Evolutionary conservation across 1,284 basidiomycete species (phyloP).

Genomic region (Microbotryum violaceum): DNA sequence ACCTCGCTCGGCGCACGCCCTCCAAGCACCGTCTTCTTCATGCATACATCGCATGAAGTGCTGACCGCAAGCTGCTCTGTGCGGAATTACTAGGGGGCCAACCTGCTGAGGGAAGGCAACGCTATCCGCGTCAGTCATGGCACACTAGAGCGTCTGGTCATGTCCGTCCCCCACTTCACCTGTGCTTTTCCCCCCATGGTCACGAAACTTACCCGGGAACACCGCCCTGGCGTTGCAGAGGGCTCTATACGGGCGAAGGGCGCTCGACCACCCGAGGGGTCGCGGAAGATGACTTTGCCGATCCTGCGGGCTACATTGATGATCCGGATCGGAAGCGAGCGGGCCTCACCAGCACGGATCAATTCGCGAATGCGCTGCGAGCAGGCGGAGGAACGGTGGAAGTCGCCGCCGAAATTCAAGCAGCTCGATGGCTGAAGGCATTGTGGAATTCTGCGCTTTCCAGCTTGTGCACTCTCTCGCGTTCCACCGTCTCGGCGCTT

Average conservation of each 20-base stretch:
- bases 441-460: constrained; percentile 41
- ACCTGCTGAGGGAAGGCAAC: constrained; percentile 37
- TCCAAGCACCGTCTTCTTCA: too few relatives aligned
- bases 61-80: too few relatives aligned
- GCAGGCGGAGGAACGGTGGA: constrained; percentile 42
- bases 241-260: too few relatives aligned
- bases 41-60: too few relatives aligned
- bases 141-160: constrained; percentile 39
- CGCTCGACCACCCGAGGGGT: too few relatives aligned
- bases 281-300: constrained; percentile 1
- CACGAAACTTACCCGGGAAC: too few relatives aligned
- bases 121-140: constrained; percentile 28
- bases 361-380: constrained; percentile 40
- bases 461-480: constrained; percentile 42
- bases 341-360: constrained; percentile 35
- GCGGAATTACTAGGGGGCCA: constrained; percentile 33
- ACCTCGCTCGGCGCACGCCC: too few relatives aligned
- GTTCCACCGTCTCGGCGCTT: constrained; percentile 43
- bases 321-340: constrained; percentile 26
- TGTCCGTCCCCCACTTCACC: constrained; percentile 35
- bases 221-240: too few relatives aligned
- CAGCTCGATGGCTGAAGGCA: constrained; percentile 47
- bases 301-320: constrained; percentile 25
- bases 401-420: constrained; percentile 43
- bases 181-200: too few relatives aligned